Base-by-base conservation (phyloP, 2,329 filamentous ascomycete species). In the Sporothrix variecibatus region DNA sequence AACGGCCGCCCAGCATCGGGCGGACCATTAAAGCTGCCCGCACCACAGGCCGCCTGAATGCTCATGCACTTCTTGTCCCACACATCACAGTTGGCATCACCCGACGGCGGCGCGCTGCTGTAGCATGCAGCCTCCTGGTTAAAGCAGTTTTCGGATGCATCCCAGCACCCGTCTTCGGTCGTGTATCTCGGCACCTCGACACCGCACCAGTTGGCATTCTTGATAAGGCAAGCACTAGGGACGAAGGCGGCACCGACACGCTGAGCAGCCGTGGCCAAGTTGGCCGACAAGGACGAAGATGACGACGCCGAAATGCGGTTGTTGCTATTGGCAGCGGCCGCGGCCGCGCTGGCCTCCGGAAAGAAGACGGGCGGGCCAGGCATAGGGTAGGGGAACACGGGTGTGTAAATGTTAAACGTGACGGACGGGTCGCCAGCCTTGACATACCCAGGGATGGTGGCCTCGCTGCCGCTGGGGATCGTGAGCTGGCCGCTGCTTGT, bases 161-260 rank as follows among this genome's bases (percentile, higher is more conserved):
- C 84, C 88, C 89, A 93, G 84, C 92, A 94, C 17, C 86, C 86
- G 1, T 79, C 79, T 79, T 90, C 85, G 62, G 84, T 83, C 4
- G 82, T 83, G 82, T 92, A 93, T 9, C 81, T 78, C 0, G 87
- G 80, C 0, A 93, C 85, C 78, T 92, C 87, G 75, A 86, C 83
- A 71, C 87, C 91, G 81, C 90, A 93, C 92, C 91, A 94, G 83
- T 94, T 93, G 74, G 84, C 91, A 79, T 93, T 93, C 79, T 89
- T 88, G 75, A 91, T 79, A 51, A 93, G 83, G 79, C 89, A 92
- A 77, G 85, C 82, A 1, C 78, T 72, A 0, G 91, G 91, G 71
- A 89, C 83, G 11, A 76, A 70, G 2, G 51, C 17, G 15, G 86
- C 81, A 15, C 89, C 90, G 56, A 86, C 83, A 3, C 78, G 72